Base-by-base conservation (phyloP, 352 stramenopile genomes). In the Phytophthora sojae region DNA sequence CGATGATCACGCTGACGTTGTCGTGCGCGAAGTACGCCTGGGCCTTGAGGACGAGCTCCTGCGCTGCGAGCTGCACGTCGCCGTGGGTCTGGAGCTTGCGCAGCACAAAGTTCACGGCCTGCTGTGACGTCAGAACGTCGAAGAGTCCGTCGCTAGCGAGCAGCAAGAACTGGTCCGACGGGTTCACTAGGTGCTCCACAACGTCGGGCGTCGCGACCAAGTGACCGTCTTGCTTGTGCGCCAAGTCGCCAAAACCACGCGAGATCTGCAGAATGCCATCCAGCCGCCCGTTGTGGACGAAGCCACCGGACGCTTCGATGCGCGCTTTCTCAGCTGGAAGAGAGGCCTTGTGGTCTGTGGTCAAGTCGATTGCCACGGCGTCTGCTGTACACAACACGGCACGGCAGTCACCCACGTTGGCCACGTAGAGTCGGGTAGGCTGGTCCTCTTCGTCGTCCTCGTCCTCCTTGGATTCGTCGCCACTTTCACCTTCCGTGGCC, bases 131-230 rank as follows among this genome's bases (percentile, higher is more conserved):
- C 17, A 98, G 72, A 26, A 97, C 91, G 62, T 98, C 93, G 69
- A 97, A 98, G 25, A 98, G 80, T 6, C 93, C 93, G 62, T 98
- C 93, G 61, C 92, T 97, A n/a, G 91, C 91, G 6, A 97, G 80
- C 60, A 98, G 81, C 62, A 98, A 37, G 62, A 98, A 98, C 68
- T 97, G 91, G 62, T 98, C 93, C 15, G 87, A 84, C 0, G 73
- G 52, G 0, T 75, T 57, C 50, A 96, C 78, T 2, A 78, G 37
- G 50, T 88, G 88, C 70, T 91, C 86, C 39, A 88, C 75, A 25
- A 97, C 86, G 60, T 97, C 90, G 11, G 90, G 91, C n/a, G 85
- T 89, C 9, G 85, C 82, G 37, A 95, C 91, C 60, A 97, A 72
- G 59, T 96, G 89, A n/a, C 90, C 91, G 61, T 92, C 87, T 30